phyloP scores from a whole-genome alignment of 345 rosid genomes.

The Viola odorata region DNA sequence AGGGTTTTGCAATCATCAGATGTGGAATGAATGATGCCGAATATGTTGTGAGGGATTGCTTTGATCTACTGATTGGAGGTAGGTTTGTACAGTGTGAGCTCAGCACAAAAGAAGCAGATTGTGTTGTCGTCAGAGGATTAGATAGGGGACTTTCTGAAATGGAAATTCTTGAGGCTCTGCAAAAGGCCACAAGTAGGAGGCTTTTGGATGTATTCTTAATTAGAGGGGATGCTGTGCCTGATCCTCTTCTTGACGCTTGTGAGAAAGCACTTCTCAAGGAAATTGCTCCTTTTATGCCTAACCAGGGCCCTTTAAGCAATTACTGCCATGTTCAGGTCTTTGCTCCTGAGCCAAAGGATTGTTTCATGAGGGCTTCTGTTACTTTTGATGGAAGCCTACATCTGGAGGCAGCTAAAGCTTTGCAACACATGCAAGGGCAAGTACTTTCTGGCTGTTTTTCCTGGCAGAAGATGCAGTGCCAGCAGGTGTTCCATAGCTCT shows the following conservation, averaged over 20 bases:
- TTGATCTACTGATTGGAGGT: slow-evolving; percentile 43
- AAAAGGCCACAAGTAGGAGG: slow-evolving; percentile 38
- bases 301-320: slow-evolving; percentile 37
- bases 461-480: slow-evolving; percentile 82
- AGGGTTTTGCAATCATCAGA: slow-evolving; percentile 45
- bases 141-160: slow-evolving; percentile 60
- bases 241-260: slow-evolving; percentile 43
- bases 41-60: slow-evolving; percentile 35
- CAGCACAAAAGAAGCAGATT: slow-evolving; percentile 26
- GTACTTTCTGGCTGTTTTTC: slow-evolving; percentile 56
- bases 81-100: slow-evolving; percentile 30
- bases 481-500: slow-evolving; percentile 70
- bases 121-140: slow-evolving; percentile 42
- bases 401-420: slow-evolving; percentile 92
- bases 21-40: slow-evolving; percentile 43
- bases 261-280: slow-evolving; percentile 40
- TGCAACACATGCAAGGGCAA: slow-evolving; percentile 67
- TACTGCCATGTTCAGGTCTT: slow-evolving; percentile 55
- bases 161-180: slow-evolving; percentile 52
- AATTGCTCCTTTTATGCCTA: slow-evolving; percentile 38
- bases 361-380: slow-evolving; percentile 43
- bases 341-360: slow-evolving; percentile 43
- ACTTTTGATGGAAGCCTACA: slow-evolving; percentile 77
- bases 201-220: slow-evolving; percentile 49
- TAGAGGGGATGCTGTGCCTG: slow-evolving; percentile 44